Conservation (phyloP, 257 asterid species). For the Solanum dulcamara region DNA sequence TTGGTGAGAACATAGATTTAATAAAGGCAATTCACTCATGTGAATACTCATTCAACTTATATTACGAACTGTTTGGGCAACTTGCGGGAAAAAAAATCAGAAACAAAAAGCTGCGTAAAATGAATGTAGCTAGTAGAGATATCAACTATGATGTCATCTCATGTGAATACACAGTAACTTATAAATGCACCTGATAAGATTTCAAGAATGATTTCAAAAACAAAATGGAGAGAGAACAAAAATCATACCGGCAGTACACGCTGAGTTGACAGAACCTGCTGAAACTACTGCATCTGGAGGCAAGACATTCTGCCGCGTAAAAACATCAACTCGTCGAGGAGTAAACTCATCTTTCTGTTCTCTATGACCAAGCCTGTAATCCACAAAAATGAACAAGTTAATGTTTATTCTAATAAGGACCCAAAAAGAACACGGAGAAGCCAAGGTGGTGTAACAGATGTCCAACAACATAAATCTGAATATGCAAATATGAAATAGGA, state of each 20-base stretch:
- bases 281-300: conserved; percentile 83
- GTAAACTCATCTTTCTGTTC: conserved; percentile 89
- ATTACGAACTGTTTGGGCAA: neutral
- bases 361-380: conserved; percentile 86
- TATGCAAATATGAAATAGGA: neutral
- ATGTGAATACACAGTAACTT: neutral
- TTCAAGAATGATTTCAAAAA: neutral
- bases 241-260: conserved; percentile 86
- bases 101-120: neutral
- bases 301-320: conserved; percentile 65
- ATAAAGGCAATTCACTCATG: neutral
- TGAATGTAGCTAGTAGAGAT: neutral
- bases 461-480: neutral
- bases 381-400: conserved; percentile 1
- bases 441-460: neutral
- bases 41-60: neutral
- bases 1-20: neutral
- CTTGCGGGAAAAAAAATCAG: neutral
- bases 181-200: neutral
- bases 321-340: conserved; percentile 80
- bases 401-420: neutral
- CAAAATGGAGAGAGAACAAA: neutral
- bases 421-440: neutral
- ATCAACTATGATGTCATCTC: neutral
- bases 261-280: conserved; percentile 76